A percentile compares a stretch with the other conserved stretches of the same genome.
phyloP scores from a whole-genome alignment of 116 monocot species.

The Cymodocea nodosa region DNA sequence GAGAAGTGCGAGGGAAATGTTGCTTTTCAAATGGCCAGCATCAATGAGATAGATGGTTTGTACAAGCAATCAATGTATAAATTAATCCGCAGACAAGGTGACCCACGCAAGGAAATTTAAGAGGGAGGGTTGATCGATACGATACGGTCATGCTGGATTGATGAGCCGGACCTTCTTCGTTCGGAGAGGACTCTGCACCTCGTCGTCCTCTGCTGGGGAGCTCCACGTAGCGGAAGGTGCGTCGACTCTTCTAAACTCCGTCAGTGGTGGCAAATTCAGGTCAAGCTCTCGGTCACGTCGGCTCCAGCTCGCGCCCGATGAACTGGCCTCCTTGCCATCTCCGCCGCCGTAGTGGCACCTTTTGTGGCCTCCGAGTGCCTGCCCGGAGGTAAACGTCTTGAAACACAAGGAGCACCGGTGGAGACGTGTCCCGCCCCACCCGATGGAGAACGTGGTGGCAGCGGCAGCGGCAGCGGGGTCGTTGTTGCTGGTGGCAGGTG shows the following conservation, averaged over 20 bases:
- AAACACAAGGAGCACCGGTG: constrained; percentile 53
- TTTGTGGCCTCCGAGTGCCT: constrained; percentile 84
- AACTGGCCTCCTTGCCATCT: constrained; percentile 2
- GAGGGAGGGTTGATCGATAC: too few relatives aligned
- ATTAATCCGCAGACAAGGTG: too few relatives aligned
- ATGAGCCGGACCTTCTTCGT: constrained; percentile 45
- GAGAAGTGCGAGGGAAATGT: too few relatives aligned
- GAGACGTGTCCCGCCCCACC: constrained; percentile 1
- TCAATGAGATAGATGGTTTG: too few relatives aligned
- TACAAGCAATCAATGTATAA: too few relatives aligned
- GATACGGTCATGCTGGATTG: not conserved
- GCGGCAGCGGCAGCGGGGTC: constrained; percentile 1
- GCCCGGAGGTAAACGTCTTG: constrained; percentile 53
- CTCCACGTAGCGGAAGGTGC: constrained; percentile 13
- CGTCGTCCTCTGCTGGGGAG: constrained; percentile 29
- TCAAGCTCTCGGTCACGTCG: constrained; percentile 23
- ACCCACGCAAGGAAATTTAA: too few relatives aligned
- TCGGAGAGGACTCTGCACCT: constrained; percentile 62
- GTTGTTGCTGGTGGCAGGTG: not conserved
- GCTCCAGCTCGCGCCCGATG: constrained; percentile 6
- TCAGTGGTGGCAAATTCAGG: constrained; percentile 42
- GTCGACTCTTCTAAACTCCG: constrained; percentile 18
- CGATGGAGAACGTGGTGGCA: not conserved
- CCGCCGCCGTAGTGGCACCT: constrained; percentile 66
- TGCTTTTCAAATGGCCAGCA: too few relatives aligned